Base-by-base conservation (phyloP, 2,329 filamentous ascomycete genomes). In the Davidsoniella neocaledoniae region DNA sequence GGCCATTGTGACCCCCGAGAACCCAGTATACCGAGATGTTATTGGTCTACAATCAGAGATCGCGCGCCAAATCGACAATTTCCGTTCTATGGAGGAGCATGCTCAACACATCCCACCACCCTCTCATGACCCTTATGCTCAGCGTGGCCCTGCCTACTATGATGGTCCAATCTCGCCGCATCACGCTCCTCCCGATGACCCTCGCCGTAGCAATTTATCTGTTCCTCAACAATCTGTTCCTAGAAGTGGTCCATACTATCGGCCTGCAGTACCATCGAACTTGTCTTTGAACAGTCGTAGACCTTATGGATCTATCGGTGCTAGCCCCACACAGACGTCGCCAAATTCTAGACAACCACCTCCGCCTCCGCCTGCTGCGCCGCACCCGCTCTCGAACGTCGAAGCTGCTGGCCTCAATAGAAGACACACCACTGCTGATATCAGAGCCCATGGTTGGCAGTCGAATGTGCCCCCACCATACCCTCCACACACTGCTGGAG, bases 381-480 rank as follows among this genome's bases (percentile, higher is more conserved):
- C 79, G 29, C 83, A 85, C 59, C 79, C 79, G 33, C 69, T 81
- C 17, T 74, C 81, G 16, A 69, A 76, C 51, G 71, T 77, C 29
- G 72, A 79, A 57, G 71, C 74, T 23, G 74, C 77, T 33, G 77
- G 80, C 36, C 74, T 77, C 51, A 87, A 79, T 58, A 80, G 90
- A 55, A 78, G 90, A 54, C 91, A 98, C 65, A 98, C 91, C 1
- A 90, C 88, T 38, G 91, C 91, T 52, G 91, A 98, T 62, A 96
- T 98, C 57, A 81, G 91, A 48, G 82, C 88, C 58, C 19, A 19
- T 17, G 48, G 41, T 37, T 90, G 84, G 79, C 81, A 79, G 54
- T 71, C 71, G 6, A 70, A 66, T 45, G 67, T 69, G 26, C 39
- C 51, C 37, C 44, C 51, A 2, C 25, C 39, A 49, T 12, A 37